Conservation (phyloP, 1,284 basidiomycete genomes). For the Apiotrichum veenhuisii region DNA sequence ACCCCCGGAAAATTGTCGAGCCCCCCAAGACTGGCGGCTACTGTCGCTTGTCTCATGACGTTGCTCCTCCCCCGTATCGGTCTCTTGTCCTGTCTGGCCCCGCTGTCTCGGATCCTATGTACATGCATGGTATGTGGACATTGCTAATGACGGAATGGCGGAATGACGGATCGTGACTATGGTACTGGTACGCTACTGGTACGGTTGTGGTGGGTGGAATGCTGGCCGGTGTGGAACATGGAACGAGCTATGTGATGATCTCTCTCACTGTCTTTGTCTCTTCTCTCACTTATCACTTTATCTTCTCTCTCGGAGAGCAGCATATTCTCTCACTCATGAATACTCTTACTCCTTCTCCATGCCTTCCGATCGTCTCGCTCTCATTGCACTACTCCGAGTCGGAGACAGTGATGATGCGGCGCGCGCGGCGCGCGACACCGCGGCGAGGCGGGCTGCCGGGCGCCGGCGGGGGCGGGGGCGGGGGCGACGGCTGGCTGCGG, state of each 20-base stretch:
- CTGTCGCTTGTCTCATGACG: no score
- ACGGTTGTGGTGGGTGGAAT: neutral
- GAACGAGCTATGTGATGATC: no score
- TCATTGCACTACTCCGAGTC: neutral
- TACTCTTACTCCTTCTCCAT: neutral
- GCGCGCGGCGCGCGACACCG: neutral
- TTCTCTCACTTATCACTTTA: no score
- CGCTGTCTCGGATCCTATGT: neutral
- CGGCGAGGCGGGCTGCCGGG: neutral
- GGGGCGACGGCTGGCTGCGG: neutral
- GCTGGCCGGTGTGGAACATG: neutral
- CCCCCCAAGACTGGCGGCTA: no score
- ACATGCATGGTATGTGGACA: slow-evolving; percentile 1
- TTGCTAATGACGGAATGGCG: neutral
- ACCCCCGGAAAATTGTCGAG: no score
- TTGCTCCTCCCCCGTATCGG: no score
- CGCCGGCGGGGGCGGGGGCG: no score
- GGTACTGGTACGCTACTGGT: neutral
- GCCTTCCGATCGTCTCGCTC: neutral
- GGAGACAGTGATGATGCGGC: neutral
- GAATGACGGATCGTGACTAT: neutral
- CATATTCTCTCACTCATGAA: neutral
- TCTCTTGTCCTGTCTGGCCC: neutral
- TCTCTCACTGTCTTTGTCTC: no score
- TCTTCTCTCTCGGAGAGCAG: no score